phyloP scores from a whole-genome alignment of 2,329 filamentous ascomycete species.

The Pseudogymnoascus sp. region DNA sequence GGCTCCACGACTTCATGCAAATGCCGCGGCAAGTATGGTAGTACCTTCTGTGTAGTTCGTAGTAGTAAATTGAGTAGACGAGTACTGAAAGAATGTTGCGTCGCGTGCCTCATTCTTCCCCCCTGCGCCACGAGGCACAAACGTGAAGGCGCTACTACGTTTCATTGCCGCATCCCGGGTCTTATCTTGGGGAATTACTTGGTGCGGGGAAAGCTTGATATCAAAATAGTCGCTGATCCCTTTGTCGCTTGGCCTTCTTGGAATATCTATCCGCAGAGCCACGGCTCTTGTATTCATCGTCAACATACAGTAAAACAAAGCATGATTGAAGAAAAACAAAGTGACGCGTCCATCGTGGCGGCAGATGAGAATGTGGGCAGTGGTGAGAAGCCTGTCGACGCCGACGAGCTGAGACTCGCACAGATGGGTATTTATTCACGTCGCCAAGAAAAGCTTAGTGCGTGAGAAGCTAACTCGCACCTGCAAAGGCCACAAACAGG shows the following conservation, averaged over 20 bases:
- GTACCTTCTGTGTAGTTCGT: background rate
- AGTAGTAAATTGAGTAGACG: too few relatives aligned
- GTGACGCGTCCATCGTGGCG: background rate
- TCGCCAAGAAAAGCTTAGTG: background rate
- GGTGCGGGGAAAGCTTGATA: slow-evolving; percentile 2
- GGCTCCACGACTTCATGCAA: background rate
- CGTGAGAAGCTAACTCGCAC: slow-evolving; percentile 11
- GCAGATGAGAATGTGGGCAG: background rate
- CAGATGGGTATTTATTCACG: slow-evolving; percentile 33
- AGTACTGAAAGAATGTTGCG: background rate
- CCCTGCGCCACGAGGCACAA: background rate
- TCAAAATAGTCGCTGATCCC: slow-evolving; percentile 2
- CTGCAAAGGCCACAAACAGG: slow-evolving; percentile 37
- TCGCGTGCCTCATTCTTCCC: background rate
- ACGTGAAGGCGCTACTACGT: background rate
- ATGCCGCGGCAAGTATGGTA: background rate
- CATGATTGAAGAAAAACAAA: slow-evolving; percentile 1
- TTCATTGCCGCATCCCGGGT: background rate
- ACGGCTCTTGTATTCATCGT: background rate
- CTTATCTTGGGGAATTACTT: background rate
- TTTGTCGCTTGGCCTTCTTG: background rate
- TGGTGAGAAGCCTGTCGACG: slow-evolving; percentile 20
- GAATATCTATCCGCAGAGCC: background rate
- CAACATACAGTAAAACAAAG: background rate
- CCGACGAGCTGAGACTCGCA: slow-evolving; percentile 35